phyloP scores from a whole-genome alignment of 257 asterid genomes.

The Solanum bulbocastanum region DNA sequence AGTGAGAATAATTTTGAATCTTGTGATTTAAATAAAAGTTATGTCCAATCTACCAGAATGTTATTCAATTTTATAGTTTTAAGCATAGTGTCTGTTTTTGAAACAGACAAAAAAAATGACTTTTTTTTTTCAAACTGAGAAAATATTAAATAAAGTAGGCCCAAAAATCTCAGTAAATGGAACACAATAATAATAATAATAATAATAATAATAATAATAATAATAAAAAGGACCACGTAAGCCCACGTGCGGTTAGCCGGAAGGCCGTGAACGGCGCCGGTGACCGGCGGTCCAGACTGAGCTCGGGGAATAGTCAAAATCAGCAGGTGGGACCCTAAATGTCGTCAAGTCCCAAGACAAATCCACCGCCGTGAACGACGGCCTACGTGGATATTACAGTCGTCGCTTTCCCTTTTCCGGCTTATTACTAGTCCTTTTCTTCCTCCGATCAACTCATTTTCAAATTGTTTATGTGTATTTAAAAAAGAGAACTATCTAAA shows the following conservation, averaged over 20 bases:
- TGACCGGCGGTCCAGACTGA: not conserved
- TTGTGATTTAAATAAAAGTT: too few relatives aligned
- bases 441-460: not conserved
- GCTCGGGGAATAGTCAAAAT: not conserved
- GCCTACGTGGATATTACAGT: not conserved
- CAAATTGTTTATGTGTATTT: not conserved
- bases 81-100: not conserved
- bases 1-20: too few relatives aligned
- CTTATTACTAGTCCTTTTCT: not conserved
- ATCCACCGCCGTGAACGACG: not conserved
- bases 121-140: too few relatives aligned
- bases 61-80: too few relatives aligned
- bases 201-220: not conserved
- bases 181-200: not conserved
- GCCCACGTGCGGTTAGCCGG: not conserved
- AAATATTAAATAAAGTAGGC: too few relatives aligned
- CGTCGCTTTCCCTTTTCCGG: not conserved
- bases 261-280: not conserved
- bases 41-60: too few relatives aligned
- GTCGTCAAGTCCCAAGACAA: not conserved
- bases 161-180: not conserved
- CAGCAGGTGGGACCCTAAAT: not conserved
- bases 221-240: not conserved
- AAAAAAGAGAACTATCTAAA: not conserved
- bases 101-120: not conserved